phyloP scores from a whole-genome alignment of 805 yeast genomes.

The Barnettozyma vustinii region DNA sequence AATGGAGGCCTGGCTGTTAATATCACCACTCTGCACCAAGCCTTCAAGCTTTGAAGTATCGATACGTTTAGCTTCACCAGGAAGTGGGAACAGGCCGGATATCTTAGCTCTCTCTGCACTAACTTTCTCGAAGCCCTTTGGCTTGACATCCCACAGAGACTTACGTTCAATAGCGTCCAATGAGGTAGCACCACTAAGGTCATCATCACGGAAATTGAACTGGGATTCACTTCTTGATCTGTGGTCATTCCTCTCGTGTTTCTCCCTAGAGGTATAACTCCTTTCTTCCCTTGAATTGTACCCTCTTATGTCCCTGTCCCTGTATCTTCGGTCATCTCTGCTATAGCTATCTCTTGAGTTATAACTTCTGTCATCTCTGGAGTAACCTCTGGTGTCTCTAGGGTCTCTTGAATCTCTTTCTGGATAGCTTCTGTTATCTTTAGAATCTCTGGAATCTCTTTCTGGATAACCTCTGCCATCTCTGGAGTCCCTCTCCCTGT shows the following conservation, averaged over 20 bases:
- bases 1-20: conserved; percentile 28
- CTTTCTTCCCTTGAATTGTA: conserved; percentile 9
- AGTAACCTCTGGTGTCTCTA: conserved; percentile 5
- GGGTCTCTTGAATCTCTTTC: conserved; percentile 5
- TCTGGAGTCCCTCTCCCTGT: background rate
- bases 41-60: conserved; percentile 29
- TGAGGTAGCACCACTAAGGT: conserved; percentile 37
- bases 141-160: conserved; percentile 66
- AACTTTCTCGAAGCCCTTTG: conserved; percentile 68
- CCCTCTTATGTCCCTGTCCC: conserved; percentile 9
- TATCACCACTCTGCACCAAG: conserved; percentile 26
- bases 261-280: background rate
- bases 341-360: conserved; percentile 1
- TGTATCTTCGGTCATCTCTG: conserved; percentile 8
- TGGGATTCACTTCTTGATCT: background rate
- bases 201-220: conserved; percentile 17
- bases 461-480: background rate
- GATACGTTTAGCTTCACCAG: conserved; percentile 47
- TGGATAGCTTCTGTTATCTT: background rate
- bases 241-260: conserved; percentile 4
- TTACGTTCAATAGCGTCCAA: conserved; percentile 46
- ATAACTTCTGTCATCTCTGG: conserved; percentile 5
- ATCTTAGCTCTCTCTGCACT: conserved; percentile 74
- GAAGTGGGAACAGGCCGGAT: conserved; percentile 72
- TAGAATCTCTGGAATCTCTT: conserved; percentile 2